Evolutionary conservation across 106 monocot species (phyloP).

Genomic region (Agapanthus africanus): DNA sequence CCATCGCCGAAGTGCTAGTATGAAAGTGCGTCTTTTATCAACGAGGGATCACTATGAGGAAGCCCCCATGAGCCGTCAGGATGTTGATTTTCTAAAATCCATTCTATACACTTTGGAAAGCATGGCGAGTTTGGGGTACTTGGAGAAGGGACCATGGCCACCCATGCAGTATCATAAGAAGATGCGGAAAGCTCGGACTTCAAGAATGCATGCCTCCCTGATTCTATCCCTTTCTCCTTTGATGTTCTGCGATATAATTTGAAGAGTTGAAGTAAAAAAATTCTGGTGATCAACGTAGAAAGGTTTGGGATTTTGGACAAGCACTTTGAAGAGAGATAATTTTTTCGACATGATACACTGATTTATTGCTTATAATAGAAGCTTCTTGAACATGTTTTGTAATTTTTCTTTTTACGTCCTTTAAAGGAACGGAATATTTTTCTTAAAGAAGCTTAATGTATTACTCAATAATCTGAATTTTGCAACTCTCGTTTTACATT

Average conservation of each 20-base stretch:
- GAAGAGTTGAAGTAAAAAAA: too few species aligned
- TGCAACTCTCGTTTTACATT: too few species aligned
- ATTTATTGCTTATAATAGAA: too few species aligned
- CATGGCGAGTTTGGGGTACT: constrained; percentile 41
- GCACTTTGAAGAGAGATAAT: too few species aligned
- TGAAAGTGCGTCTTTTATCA: constrained; percentile 51
- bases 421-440: too few species aligned
- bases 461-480: too few species aligned
- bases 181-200: constrained; percentile 46
- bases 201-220: constrained; percentile 29
- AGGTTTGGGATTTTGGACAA: neutral
- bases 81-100: constrained; percentile 78
- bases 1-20: constrained; percentile 77
- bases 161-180: constrained; percentile 87
- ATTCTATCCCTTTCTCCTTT: constrained; percentile 32
- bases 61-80: constrained; percentile 74
- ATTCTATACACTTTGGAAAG: constrained; percentile 77
- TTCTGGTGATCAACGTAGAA: neutral
- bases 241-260: constrained; percentile 21
- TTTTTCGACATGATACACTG: too few species aligned
- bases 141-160: constrained; percentile 79
- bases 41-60: constrained; percentile 18
- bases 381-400: too few species aligned
- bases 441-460: too few species aligned
- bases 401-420: too few species aligned